Conservation (phyloP, 1,139 yeast species). For the Suhomyces atakaporum region DNA sequence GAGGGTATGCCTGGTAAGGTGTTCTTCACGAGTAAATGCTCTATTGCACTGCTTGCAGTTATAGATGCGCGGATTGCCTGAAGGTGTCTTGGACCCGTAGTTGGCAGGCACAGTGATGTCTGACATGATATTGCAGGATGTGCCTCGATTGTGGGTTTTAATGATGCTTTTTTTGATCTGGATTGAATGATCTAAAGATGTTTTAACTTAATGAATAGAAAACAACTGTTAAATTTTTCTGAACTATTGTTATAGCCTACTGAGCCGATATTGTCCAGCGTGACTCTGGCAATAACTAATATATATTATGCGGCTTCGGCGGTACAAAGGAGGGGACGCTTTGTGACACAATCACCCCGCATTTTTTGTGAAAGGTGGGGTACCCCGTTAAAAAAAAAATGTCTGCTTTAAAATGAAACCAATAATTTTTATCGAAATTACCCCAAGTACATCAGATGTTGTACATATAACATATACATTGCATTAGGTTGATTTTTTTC, state of each 20-base stretch:
- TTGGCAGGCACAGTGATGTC: constrained; percentile 16
- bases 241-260: too few relatives aligned
- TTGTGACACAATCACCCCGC: constrained; percentile 22
- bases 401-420: too few relatives aligned
- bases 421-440: too few relatives aligned
- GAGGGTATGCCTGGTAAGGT: constrained; percentile 46
- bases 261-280: too few relatives aligned
- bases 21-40: constrained; percentile 53
- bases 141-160: too few relatives aligned
- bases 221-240: too few relatives aligned
- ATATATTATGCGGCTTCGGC: too few relatives aligned
- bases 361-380: constrained; percentile 15
- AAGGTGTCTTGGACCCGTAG: constrained; percentile 47
- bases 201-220: constrained; percentile 1
- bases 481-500: too few relatives aligned
- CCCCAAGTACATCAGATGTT: too few relatives aligned
- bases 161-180: neutral
- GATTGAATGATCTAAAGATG: neutral
- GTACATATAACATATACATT: too few relatives aligned
- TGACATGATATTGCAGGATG: too few relatives aligned
- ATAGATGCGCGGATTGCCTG: constrained; percentile 47
- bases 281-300: too few relatives aligned
- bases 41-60: constrained; percentile 47
- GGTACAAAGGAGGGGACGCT: constrained; percentile 16
- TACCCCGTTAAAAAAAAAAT: constrained; percentile 4